A percentile compares a stretch with the other conserved stretches of the same genome.
Conservation (phyloP, 257 asterid species). For the Solanum corneliomulleri region DNA sequence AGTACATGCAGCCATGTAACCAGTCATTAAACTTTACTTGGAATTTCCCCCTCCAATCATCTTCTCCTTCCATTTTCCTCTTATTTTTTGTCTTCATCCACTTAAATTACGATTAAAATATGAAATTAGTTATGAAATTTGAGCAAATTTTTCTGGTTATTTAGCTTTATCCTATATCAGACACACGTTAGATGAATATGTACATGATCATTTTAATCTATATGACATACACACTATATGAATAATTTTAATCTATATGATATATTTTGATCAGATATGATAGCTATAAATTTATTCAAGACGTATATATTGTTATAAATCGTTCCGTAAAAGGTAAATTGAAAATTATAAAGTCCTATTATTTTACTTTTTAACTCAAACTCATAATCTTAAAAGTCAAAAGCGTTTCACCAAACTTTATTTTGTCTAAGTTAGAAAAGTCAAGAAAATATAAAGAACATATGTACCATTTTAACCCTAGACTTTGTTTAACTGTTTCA, state of each 20-base stretch:
- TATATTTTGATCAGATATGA: no score
- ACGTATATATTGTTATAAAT: no score
- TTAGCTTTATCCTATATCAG: no score
- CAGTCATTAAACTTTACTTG: background rate
- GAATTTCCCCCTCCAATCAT: background rate
- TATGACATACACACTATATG: no score
- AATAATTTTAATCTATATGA: background rate
- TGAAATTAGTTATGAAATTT: no score
- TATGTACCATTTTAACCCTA: background rate
- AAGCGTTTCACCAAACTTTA: background rate
- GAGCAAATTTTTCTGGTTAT: no score
- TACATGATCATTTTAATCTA: no score
- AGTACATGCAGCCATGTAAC: slow-evolving; percentile 1
- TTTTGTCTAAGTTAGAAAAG: background rate
- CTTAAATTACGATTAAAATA: background rate
- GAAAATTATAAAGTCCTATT: no score
- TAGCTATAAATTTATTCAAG: no score
- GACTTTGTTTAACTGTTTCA: background rate
- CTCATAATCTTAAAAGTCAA: no score
- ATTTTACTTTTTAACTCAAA: no score
- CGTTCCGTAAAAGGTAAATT: fast-evolving
- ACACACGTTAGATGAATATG: no score
- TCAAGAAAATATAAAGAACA: background rate
- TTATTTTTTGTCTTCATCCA: background rate
- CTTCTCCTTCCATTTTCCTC: background rate